Evolutionary conservation across 2,329 filamentous ascomycete genomes (phyloP).

Genomic region (Xylariaceae sp.): DNA sequence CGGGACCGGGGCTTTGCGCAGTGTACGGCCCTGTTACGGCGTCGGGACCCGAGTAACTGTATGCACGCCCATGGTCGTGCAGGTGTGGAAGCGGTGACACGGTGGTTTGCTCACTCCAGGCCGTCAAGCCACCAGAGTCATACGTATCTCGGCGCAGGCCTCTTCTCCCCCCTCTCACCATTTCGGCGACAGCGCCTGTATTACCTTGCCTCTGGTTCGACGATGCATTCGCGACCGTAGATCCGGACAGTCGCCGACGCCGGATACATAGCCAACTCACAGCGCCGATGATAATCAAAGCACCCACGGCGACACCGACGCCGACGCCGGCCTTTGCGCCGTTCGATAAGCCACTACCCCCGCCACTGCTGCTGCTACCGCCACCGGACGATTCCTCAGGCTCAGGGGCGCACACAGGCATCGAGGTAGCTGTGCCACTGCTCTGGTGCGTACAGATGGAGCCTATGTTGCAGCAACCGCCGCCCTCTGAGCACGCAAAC

Average conservation of each 20-base stretch:
- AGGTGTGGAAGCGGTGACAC: conserved; percentile 25
- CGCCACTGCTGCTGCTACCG: background rate
- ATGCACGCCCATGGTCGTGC: conserved; percentile 30
- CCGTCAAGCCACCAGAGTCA: conserved; percentile 19
- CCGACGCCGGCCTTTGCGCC: conserved; percentile 55
- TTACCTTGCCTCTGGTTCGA: conserved; percentile 12
- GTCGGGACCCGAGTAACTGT: conserved; percentile 42
- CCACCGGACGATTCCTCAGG: conserved; percentile 22
- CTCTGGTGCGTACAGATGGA: conserved; percentile 32
- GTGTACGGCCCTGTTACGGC: conserved; percentile 45
- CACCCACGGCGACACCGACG: conserved; percentile 45
- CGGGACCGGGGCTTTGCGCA: conserved; percentile 22
- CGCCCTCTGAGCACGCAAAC: conserved; percentile 38
- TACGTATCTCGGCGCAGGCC: conserved; percentile 13
- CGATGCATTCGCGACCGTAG: conserved; percentile 4
- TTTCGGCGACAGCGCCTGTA: background rate
- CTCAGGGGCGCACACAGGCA: conserved; percentile 32
- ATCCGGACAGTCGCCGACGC: conserved; percentile 26
- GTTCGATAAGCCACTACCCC: conserved; percentile 29
- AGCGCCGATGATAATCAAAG: conserved; percentile 38
- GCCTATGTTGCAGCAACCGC: conserved; percentile 46
- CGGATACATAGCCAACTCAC: conserved; percentile 45
- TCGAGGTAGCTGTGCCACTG: conserved; percentile 35
- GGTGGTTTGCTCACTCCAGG: conserved; percentile 21
- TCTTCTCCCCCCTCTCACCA: background rate